phyloP scores from a whole-genome alignment of 345 rosid genomes.

The Gossypium longicalyx region DNA sequence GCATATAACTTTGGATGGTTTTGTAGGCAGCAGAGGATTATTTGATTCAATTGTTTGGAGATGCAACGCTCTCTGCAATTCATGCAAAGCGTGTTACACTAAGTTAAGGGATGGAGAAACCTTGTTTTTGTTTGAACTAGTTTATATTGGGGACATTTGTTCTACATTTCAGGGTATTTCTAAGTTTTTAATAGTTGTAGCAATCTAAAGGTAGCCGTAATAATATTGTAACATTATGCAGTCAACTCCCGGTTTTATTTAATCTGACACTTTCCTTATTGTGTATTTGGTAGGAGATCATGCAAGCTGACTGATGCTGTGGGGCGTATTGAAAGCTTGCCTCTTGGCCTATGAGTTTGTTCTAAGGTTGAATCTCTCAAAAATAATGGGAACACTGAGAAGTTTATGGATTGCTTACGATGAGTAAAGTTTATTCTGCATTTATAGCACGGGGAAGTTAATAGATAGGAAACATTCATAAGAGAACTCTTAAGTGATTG shows the following conservation, averaged over 20 bases:
- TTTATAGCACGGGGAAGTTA: not conserved
- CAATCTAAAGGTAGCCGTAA: not conserved
- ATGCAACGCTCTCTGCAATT: constrained; percentile 80
- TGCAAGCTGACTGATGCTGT: not conserved
- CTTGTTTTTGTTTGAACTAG: not conserved
- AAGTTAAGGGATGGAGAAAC: constrained; percentile 29
- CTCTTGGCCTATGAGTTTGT: not conserved
- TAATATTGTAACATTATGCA: not conserved
- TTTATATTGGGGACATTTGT: not conserved
- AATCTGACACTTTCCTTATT: not conserved
- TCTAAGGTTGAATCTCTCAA: not conserved
- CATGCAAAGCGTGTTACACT: constrained; percentile 91
- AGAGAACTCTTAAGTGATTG: too few relatives aligned
- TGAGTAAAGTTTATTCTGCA: not conserved
- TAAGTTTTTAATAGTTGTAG: not conserved
- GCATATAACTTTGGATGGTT: constrained; percentile 7
- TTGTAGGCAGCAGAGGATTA: constrained; percentile 85
- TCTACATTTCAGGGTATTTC: not conserved
- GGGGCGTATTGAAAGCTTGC: not conserved
- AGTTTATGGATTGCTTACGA: not conserved
- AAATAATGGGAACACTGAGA: not conserved
- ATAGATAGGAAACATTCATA: too few relatives aligned
- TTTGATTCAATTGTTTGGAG: constrained; percentile 65
- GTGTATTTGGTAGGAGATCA: not conserved
- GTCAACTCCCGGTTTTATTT: not conserved